Base-by-base conservation (phyloP, 2,329 filamentous ascomycete species). In the Stagonosporopsis cucurbitacearum region DNA sequence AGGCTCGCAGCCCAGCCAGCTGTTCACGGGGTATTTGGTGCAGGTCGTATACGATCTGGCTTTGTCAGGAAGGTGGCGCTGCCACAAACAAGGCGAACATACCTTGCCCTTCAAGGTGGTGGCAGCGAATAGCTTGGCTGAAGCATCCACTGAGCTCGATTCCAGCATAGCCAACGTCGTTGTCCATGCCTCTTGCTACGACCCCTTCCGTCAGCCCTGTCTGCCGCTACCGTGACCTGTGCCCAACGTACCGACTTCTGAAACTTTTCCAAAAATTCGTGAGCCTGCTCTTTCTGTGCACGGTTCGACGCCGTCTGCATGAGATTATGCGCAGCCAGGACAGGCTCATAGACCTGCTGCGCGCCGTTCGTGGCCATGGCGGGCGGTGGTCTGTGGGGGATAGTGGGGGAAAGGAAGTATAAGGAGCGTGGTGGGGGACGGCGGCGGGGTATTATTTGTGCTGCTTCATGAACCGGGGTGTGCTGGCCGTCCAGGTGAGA, bases 51-150 rank as follows among this genome's bases (percentile, higher is more conserved):
- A 93, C 93, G 67, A 99, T 97, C 95, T 99, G 73, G 42, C 61
- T 39, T 47, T 45, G 58, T 73, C 50, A 75, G 69, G 36, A 45
- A 23, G 30, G 54, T 23, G 53, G 22, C 13, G 20, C 17, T 5
- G 22, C 9, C 19, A 28, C 12, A 35, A 1, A 17, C 15, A 17
- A 6, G 36, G 50, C 54, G 30, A 39, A 66, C 80, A 64, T 82
- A 98, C 95, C 88, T 99, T 99, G 82, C 95, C 95, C 81, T 96
- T 96, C 71, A 99, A 81, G 48, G 95, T 99, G 42, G 94, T 98
- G 56, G 95, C 95, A 42, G 95, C 95, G 77, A 99, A 99, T 58
- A 99, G 82, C 75, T 95, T 95, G 23, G 91, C 91, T 75, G 96
- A 92, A 46, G 89, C 84, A 60, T 93, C 88, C 51, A 89, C 86